Base-by-base conservation (phyloP, 371 early-diverging fungal genomes). In the Lichtheimia ramosa region DNA sequence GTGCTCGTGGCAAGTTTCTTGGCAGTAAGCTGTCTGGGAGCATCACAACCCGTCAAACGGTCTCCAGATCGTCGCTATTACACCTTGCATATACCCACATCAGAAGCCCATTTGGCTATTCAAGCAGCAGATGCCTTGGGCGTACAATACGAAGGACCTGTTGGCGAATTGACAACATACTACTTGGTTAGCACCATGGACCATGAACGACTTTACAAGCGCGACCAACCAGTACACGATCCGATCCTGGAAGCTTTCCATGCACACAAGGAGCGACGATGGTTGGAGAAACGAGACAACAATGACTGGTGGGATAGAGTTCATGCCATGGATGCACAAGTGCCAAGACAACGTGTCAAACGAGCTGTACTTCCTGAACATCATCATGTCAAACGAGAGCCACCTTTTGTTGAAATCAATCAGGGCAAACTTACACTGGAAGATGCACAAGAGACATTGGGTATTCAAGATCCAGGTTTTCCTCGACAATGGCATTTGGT, bases 401-500 rank as follows among this genome's bases (percentile, higher is more conserved):
- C 58, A 4, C 53, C 63, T 5, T 63, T 58, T 24, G 54, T 58
- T 23, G 56, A 62, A 21, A 50, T 51, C 46, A 41, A 34, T 2
- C 34, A 56, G 12, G 65, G 63, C 21, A 28, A 58, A 62, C 16
- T 54, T 12, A 40, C 50, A 43, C 51, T 66, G 27, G 34, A 66
- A 52, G 60, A 63, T 8, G 59, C 65, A 4, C 73, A 73, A 39
- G 48, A 60, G 5, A 43, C 42, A 5, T 54, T 79, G 28, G 64
- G 61, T 13, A 89, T 92, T 25, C 20, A 43, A 4, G 94, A 94
- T 70, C 94, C 94, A 7, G 85, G 83, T 43, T 89, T 92, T 63
- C 5, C 27, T 39, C 66, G 81, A 34, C 93, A 94, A 65, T 94
- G 94, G 94, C 93, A 92, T 81, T 69, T 92, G 76, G 87, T 92